phyloP scores from a whole-genome alignment of 2,329 filamentous ascomycete genomes.

The Phyllosticta capitalensis region DNA sequence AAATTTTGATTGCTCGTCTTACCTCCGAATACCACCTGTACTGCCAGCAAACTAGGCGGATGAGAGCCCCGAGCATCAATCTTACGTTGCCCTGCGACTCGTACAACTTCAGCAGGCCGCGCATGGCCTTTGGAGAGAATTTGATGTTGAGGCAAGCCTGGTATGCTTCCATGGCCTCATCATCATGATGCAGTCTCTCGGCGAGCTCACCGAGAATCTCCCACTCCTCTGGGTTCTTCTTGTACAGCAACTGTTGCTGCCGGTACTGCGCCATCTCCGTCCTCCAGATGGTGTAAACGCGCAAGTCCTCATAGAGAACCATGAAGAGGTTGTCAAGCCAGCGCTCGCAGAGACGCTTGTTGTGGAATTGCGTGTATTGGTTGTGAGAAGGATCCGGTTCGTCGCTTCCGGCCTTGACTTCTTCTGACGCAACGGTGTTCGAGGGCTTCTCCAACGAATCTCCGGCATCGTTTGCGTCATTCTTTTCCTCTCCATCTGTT shows the following conservation, averaged over 20 bases:
- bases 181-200: slow-evolving; percentile 81
- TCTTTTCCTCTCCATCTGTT: slow-evolving; percentile 19
- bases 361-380: slow-evolving; percentile 82
- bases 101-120: slow-evolving; percentile 71
- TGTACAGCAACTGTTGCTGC: slow-evolving; percentile 88
- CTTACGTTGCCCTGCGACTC: slow-evolving; percentile 70
- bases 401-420: slow-evolving; percentile 65
- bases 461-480: slow-evolving; percentile 18
- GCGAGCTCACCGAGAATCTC: slow-evolving; percentile 92
- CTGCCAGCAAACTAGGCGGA: slow-evolving; percentile 92
- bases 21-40: slow-evolving; percentile 98
- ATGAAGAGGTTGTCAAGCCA: slow-evolving; percentile 99
- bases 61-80: slow-evolving; percentile 74
- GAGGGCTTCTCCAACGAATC: slow-evolving; percentile 64
- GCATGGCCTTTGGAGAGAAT: slow-evolving; percentile 88
- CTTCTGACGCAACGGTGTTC: slow-evolving; percentile 66
- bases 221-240: slow-evolving; percentile 96
- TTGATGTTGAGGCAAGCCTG: slow-evolving; percentile 75
- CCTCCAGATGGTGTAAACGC: slow-evolving; percentile 98
- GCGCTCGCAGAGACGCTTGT: slow-evolving; percentile 92
- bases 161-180: slow-evolving; percentile 90
- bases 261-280: slow-evolving; percentile 95
- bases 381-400: slow-evolving; percentile 55
- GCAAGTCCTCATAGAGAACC: slow-evolving; percentile 95
- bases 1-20: slow-evolving; percentile 17